Percentiles rank a stretch among this genome's conserved stretches.
Conservation (phyloP, 2,329 filamentous ascomycete species). For the Neonectria punicea region DNA sequence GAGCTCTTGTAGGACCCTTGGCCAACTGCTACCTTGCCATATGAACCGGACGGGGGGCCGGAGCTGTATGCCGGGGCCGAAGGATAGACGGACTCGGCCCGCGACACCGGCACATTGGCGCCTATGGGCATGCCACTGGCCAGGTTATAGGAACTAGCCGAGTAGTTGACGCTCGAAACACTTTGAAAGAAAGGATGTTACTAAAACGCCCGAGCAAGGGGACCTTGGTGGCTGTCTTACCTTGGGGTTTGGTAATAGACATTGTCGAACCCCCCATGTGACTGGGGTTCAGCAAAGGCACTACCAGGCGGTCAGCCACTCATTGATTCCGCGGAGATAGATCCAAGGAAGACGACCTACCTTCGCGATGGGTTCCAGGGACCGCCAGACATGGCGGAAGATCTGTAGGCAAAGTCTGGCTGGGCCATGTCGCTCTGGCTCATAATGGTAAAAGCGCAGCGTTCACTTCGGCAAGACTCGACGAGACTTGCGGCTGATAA, state of each 20-base stretch:
- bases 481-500: constrained; percentile 46
- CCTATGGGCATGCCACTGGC: constrained; percentile 40
- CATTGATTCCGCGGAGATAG: constrained; percentile 15
- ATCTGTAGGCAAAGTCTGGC: constrained; percentile 60
- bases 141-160: constrained; percentile 48
- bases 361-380: constrained; percentile 64
- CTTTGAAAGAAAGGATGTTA: constrained; percentile 47
- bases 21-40: constrained; percentile 42
- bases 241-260: constrained; percentile 51
- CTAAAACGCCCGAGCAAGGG: constrained; percentile 33
- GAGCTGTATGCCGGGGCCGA: constrained; percentile 54
- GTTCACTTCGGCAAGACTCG: constrained; percentile 37
- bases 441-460: constrained; percentile 45
- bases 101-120: constrained; percentile 51
- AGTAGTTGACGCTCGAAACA: constrained; percentile 56
- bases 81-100: constrained; percentile 53
- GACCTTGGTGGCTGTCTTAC: constrained; percentile 46
- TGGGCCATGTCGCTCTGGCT: constrained; percentile 57
- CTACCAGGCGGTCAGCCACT: constrained; percentile 45
- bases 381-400: constrained; percentile 57
- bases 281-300: constrained; percentile 46
- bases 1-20: constrained; percentile 54
- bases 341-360: constrained; percentile 52
- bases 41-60: constrained; percentile 54
- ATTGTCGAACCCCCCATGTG: constrained; percentile 50